Base-by-base conservation (phyloP, 2,329 filamentous ascomycete species). In the Daldinia sp. region DNA sequence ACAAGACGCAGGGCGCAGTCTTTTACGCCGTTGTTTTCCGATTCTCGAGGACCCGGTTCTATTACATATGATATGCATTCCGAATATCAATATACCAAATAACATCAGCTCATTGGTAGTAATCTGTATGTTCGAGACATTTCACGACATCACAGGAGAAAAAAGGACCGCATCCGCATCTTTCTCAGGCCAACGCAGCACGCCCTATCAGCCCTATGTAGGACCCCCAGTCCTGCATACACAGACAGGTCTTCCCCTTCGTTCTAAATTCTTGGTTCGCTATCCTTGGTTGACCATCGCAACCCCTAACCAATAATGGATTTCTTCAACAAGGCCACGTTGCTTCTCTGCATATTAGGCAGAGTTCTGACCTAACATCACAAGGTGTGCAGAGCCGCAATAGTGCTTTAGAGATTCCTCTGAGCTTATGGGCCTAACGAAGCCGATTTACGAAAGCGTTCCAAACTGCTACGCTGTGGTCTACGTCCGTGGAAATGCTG, bases 191-290 rank as follows among this genome's bases (percentile, higher is more conserved):
- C 55, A 62, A 66, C 60, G 50, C 18, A 6, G 35, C 54, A 26
- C 33, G 63, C 63, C 66, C 54, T 69, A 62, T 65, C 66, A 71
- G 69, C 69, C 69, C 66, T 71, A 71, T 44, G 51, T 54, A 54
- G n/a, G 33, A 54, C 41, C 61, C 64, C 53, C 50, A 53, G 64
- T 57, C 60, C 50, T 65, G 61, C 68, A 61, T 68, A 54, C 44
- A 26, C 56, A 39, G 9, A 26, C 56, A 39, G 9, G 26, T 53
- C 53, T 61, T 51, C 57, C 58, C 42, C 15, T 55, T 60, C 42
- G n/a, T 15, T 37, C 39, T 33, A 23, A 37, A 33, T 46, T 60
- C 53, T 50, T 58, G 42, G 39, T 63, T 58, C 48, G 15, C 23
- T 37, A 39, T 46, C 51, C 53, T 50, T 58, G 37, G 39, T 63